Evolutionary conservation across 495 filamentous ascomycete genomes (phyloP), one percentile per base, ranked within the genome.

Genomic region (Margaritispora aquatica): DNA sequence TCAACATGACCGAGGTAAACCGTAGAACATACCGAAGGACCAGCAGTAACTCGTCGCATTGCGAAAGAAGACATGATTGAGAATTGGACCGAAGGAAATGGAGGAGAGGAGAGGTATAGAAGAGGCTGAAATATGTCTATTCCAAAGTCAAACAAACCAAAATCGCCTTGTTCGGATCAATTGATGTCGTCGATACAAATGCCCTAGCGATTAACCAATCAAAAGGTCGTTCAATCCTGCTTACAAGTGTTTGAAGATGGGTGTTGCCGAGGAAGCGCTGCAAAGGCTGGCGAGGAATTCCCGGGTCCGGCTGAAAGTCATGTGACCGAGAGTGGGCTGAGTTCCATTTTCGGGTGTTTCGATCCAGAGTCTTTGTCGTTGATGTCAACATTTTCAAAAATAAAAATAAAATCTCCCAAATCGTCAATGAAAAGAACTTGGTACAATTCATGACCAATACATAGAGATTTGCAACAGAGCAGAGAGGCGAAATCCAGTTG

Each of bases 61-160:
- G 66, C 66, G 51, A 66, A 58, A 58, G 66, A 64, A 59, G 66
- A 69, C 63, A 69, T 68, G 10, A 10, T 59, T 54, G 31, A 58
- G 26, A 36, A 22, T 13, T 51, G 15, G 23, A n/a, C 29, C 52
- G 50, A 59, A 54, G 55, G 9, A 41, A 48, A 51, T 41, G 26
- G 20, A 50, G 41, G 54, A 58, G 60, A 44, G 54, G 56, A 66
- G 56, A 60, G 44, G 29, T 23, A 10, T 29, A 22, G 23, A 23
- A 29, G 52, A 23, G 47, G 47, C 24, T 50, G 47, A 50, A 24
- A 50, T 50, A 24, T 24, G 21, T n/a, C n/a, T n/a, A n/a, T n/a
- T n/a, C n/a, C n/a, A 24, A 17, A n/a, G 21, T 5, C 29, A 44
- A n/a, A 2, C 38, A 44, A 9, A 15, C 8, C 38, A n/a, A n/a